Evolutionary conservation across 2,329 filamentous ascomycete species (phyloP).

Genomic region (Periconia sp.): DNA sequence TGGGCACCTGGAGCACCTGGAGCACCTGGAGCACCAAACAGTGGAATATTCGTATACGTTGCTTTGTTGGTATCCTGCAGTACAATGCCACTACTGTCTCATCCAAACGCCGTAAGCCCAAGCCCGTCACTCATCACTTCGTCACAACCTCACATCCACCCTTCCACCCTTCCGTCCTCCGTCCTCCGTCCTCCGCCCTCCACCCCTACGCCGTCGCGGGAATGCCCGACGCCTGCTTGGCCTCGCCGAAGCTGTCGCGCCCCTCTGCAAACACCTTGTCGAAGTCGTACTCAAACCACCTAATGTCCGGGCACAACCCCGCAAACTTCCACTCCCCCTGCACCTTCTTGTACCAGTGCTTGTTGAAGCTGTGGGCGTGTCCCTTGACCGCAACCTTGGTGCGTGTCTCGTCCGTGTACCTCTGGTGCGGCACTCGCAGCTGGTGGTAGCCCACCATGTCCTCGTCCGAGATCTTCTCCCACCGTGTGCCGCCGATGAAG

Average conservation of each 20-base stretch:
- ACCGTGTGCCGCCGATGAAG: slow-evolving; percentile 60
- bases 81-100: not conserved
- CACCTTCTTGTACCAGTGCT: slow-evolving; percentile 63
- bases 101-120: not conserved
- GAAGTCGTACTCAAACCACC: slow-evolving; percentile 63
- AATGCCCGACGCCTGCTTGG: slow-evolving; percentile 49
- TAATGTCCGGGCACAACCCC: slow-evolving; percentile 59
- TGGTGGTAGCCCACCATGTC: slow-evolving; percentile 63
- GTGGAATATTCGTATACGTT: too few species aligned
- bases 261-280: slow-evolving; percentile 61
- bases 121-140: not conserved
- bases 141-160: not conserved
- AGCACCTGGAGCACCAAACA: too few species aligned
- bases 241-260: slow-evolving; percentile 53
- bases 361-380: slow-evolving; percentile 62
- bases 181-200: too few species aligned
- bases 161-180: too few species aligned
- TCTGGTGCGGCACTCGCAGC: slow-evolving; percentile 64
- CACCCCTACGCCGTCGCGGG: slow-evolving; percentile 18
- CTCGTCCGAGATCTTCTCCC: slow-evolving; percentile 56
- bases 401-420: slow-evolving; percentile 57
- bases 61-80: not conserved
- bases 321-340: slow-evolving; percentile 66
- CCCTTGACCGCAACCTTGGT: slow-evolving; percentile 59
- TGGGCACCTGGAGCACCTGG: too few species aligned